Conservation (phyloP, 352 stramenopile species). For the Globisporangium uncinulatum region DNA sequence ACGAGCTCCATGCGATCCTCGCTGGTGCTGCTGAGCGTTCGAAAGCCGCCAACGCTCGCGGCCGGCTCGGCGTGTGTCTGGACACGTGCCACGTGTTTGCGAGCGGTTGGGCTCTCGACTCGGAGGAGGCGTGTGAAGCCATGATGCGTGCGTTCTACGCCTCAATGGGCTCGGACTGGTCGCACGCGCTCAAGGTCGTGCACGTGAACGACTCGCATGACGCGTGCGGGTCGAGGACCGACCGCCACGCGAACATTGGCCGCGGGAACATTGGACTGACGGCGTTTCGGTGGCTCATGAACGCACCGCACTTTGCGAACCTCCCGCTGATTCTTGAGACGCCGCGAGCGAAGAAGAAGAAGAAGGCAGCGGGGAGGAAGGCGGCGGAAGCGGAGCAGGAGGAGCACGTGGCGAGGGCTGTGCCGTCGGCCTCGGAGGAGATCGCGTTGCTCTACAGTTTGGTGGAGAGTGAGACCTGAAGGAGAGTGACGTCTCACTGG, state of each 20-base stretch:
- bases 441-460: conserved; percentile 7
- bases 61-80: conserved; percentile 31
- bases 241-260: conserved; percentile 43
- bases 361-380: not conserved
- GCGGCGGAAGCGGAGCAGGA: not conserved
- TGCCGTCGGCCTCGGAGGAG: conserved; percentile 4
- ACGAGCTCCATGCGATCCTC: conserved; percentile 29
- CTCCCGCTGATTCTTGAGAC: conserved; percentile 49
- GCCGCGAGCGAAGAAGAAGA: conserved; percentile 15
- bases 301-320: conserved; percentile 23
- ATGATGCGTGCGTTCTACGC: conserved; percentile 29
- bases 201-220: conserved; percentile 46
- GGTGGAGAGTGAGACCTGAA: not conserved
- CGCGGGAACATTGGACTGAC: conserved; percentile 22
- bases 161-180: conserved; percentile 21
- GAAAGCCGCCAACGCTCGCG: not conserved
- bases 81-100: conserved; percentile 43
- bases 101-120: conserved; percentile 22
- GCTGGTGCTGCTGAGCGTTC: conserved; percentile 9
- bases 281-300: conserved; percentile 39
- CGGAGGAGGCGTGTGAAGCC: conserved; percentile 18
- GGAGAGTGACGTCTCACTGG: too few relatives aligned
- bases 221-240: conserved; percentile 17
- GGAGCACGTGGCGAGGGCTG: not conserved
- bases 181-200: conserved; percentile 29